These are phyloP conservation scores for Aureobasidium zeae DNA, from an alignment of 2,329 filamentous ascomycete genomes.

Conservation along the genomic window DNA sequence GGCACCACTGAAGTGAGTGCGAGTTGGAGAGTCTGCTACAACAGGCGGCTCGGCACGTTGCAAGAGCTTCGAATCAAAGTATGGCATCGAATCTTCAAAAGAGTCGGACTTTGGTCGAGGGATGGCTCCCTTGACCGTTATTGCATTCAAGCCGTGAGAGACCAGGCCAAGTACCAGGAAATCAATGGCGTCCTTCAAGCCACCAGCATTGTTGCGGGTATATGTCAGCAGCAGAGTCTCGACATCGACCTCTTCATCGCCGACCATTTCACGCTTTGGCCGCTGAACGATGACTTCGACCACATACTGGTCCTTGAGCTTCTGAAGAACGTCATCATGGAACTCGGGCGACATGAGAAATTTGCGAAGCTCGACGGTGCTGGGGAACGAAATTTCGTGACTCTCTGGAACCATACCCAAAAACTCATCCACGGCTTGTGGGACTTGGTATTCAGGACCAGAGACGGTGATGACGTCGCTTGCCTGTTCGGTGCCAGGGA, in stretches of 20 bases:
- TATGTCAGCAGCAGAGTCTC: slow-evolving; percentile 51
- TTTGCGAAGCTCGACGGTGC: slow-evolving; percentile 64
- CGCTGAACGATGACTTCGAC: slow-evolving; percentile 70
- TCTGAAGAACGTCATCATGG: slow-evolving; percentile 65
- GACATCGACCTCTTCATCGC: slow-evolving; percentile 34
- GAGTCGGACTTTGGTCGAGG: slow-evolving; percentile 98
- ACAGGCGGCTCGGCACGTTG: slow-evolving; percentile 77
- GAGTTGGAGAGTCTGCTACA: slow-evolving; percentile 79
- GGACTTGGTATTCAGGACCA: slow-evolving; percentile 95
- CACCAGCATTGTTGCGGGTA: slow-evolving; percentile 93
- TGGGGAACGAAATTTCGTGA: slow-evolving; percentile 79
- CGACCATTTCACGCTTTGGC: slow-evolving; percentile 32
- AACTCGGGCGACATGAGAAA: slow-evolving; percentile 79
- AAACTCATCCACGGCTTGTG: slow-evolving; percentile 91
- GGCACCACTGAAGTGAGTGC: slow-evolving; percentile 73
- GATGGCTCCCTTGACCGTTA: slow-evolving; percentile 84
- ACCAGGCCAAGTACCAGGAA: slow-evolving; percentile 81
- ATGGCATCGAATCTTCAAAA: slow-evolving; percentile 92
- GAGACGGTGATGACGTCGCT: slow-evolving; percentile 94
- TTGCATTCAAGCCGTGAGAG: slow-evolving; percentile 78
- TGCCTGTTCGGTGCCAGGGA: slow-evolving; percentile 93
- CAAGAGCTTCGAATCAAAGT: slow-evolving; percentile 92
- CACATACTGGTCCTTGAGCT: slow-evolving; percentile 84
- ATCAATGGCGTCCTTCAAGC: slow-evolving; percentile 90
- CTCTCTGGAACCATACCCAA: slow-evolving; percentile 96